A percentile compares a stretch with the other conserved stretches of the same genome.
Evolutionary conservation across 2,329 filamentous ascomycete species (phyloP).

Genomic region (Trichothecium sympodiale): DNA sequence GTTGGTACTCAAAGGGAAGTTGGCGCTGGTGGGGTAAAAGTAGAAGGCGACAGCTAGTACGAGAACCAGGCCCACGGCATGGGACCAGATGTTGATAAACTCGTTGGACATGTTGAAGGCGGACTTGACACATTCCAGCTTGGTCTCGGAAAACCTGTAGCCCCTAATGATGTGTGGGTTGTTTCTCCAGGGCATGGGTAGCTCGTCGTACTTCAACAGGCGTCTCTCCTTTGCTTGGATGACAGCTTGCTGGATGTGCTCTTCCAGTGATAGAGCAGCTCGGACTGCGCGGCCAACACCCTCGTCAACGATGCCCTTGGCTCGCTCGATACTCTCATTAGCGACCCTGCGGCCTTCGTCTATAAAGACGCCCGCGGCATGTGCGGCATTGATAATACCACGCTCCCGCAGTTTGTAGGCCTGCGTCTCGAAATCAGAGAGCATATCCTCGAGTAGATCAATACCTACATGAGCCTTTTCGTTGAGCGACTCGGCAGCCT

Average conservation of each 20-base stretch:
- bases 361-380: slow-evolving; percentile 60
- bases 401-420: slow-evolving; percentile 71
- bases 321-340: slow-evolving; percentile 66
- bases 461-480: slow-evolving; percentile 87
- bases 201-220: slow-evolving; percentile 77
- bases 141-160: slow-evolving; percentile 89
- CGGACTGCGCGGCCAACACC: slow-evolving; percentile 73
- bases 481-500: slow-evolving; percentile 74
- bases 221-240: slow-evolving; percentile 65
- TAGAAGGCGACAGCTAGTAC: slow-evolving; percentile 87
- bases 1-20: slow-evolving; percentile 79
- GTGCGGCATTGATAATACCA: slow-evolving; percentile 55
- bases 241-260: slow-evolving; percentile 74
- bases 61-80: slow-evolving; percentile 77
- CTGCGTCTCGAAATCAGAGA: slow-evolving; percentile 74
- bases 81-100: slow-evolving; percentile 95
- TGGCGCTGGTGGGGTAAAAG: slow-evolving; percentile 81
- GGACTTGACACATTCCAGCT: slow-evolving; percentile 77
- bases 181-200: slow-evolving; percentile 84
- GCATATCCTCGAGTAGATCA: slow-evolving; percentile 72
- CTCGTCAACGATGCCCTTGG: slow-evolving; percentile 67
- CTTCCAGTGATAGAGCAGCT: slow-evolving; percentile 71
- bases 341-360: slow-evolving; percentile 71
- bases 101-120: slow-evolving; percentile 84
- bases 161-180: slow-evolving; percentile 88